These are phyloP conservation scores for Mortierella sp. DNA, from an alignment of 371 early-diverging fungal species.

Conservation along the genomic window DNA sequence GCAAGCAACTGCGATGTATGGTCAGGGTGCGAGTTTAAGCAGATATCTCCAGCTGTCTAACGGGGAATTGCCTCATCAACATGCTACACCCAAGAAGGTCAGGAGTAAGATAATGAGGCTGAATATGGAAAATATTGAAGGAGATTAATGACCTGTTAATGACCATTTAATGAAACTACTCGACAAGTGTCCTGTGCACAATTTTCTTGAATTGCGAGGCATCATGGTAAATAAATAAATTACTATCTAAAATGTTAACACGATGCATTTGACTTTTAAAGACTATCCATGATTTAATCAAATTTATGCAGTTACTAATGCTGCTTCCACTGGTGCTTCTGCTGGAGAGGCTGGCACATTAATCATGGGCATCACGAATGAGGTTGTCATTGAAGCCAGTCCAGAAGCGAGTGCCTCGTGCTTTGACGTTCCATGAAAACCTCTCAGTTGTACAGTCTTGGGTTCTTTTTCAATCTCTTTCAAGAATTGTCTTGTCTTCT, in stretches of 20 bases:
- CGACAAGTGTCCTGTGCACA: too few relatives aligned
- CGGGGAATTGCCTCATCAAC: conserved; percentile 26
- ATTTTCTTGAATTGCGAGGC: too few relatives aligned
- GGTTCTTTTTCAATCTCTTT: not conserved
- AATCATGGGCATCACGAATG: conserved; percentile 11
- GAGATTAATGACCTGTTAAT: not conserved
- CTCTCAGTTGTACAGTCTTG: conserved; percentile 16
- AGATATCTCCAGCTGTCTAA: conserved; percentile 20
- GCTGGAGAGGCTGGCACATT: not conserved
- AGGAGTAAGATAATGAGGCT: conserved; percentile 7
- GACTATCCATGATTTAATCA: not conserved
- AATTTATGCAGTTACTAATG: not conserved
- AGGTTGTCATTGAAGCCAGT: conserved; percentile 29
- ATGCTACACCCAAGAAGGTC: conserved; percentile 37
- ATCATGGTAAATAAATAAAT: too few relatives aligned
- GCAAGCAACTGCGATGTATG: conserved; percentile 12
- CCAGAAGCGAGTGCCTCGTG: conserved; percentile 46
- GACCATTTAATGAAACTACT: not conserved
- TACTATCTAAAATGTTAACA: too few relatives aligned
- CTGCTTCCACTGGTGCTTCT: not conserved
- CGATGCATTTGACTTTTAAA: too few relatives aligned
- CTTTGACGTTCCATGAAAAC: conserved; percentile 46
- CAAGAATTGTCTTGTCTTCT: conserved; percentile 15
- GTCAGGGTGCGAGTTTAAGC: not conserved
- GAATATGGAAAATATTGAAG: not conserved